Conservation (phyloP, 495 filamentous ascomycete species). For the Chaetomium fimeti region DNA sequence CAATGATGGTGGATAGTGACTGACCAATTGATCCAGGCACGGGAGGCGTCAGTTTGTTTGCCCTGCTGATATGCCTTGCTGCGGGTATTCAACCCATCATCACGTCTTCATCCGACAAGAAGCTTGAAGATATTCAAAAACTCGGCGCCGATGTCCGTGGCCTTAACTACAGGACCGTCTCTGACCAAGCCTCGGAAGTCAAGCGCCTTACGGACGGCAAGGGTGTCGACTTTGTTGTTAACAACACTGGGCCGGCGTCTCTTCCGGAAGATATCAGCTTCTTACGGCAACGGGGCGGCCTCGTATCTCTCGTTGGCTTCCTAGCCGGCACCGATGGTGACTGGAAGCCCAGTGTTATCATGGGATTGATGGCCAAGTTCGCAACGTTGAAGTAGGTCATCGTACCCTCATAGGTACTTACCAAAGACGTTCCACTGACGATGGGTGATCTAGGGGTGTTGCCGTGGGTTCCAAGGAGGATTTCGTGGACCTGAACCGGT, state of each 20-base stretch:
- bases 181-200: slow-evolving; percentile 24
- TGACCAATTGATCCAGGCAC: slow-evolving; percentile 20
- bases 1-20: not conserved
- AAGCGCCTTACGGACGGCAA: slow-evolving; percentile 32
- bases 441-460: slow-evolving; percentile 34
- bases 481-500: slow-evolving; percentile 38
- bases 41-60: slow-evolving; percentile 23
- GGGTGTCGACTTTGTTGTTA: slow-evolving; percentile 32
- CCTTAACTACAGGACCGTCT: slow-evolving; percentile 30
- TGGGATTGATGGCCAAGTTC: slow-evolving; percentile 6
- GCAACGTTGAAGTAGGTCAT: slow-evolving; percentile 20
- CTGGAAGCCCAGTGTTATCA: slow-evolving; percentile 10
- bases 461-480: slow-evolving; percentile 38
- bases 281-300: slow-evolving; percentile 8
- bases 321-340: slow-evolving; percentile 14
- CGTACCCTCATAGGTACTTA: not conserved
- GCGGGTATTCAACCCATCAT: slow-evolving; percentile 33
- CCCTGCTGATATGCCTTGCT: slow-evolving; percentile 23
- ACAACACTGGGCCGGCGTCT: slow-evolving; percentile 23
- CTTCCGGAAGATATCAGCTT: slow-evolving; percentile 18
- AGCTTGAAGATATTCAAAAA: slow-evolving; percentile 17
- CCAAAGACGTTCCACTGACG: slow-evolving; percentile 6
- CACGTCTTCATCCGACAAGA: slow-evolving; percentile 35
- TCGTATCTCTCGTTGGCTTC: slow-evolving; percentile 21
- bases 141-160: slow-evolving; percentile 17